Evolutionary conservation across 441 rosid genomes (phyloP), one percentile per base, ranked within the genome.

Genomic region (Euphorbia schlechtendalii): DNA sequence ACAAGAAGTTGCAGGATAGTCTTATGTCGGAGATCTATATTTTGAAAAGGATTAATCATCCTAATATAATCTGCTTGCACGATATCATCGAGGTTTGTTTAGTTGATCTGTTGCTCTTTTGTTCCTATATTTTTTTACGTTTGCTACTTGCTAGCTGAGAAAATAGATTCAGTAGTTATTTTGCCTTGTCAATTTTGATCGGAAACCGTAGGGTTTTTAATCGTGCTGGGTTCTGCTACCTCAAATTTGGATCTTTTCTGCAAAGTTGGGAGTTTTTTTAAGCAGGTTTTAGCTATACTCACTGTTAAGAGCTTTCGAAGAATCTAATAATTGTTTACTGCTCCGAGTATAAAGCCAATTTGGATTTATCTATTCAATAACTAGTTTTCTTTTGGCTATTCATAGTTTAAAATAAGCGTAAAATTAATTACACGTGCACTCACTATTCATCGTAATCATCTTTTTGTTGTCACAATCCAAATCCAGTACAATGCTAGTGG

Each of bases 11-110:
- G 72, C 99, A 82, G 61, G 98, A 91, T 2, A 91, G 96, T 79
- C 93, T 94, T 63, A 79, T 85, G 88, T 89, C 96, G 0, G 99
- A 94, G 94, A 87, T 94, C 77, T 69, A 68, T 75, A 91, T 94
- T 40, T 74, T 94, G 72, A 77, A 72, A 84, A 79, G 76, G 72
- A 87, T 94, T 66, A 73, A 81, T 69, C 96, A 94, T 76, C 96
- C 90, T 15, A 92, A 91, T 74, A 94, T 94, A 45, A 87, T 94
- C 71, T 84, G 88, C 67, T 77, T 94, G 59, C 85, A 84, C 76
- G 99, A 94, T 69, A 91, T 91, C 68, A 89, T 91, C 67, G 92
- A 94, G 98, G 97, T 90, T 71, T 12, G 75, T 65, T 56, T 60
- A 1, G 20, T 59, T 24, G 8, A 27, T 5, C 48, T 28, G 58